Conservation (phyloP, 345 rosid genomes). For the Salix koriyanagi region DNA sequence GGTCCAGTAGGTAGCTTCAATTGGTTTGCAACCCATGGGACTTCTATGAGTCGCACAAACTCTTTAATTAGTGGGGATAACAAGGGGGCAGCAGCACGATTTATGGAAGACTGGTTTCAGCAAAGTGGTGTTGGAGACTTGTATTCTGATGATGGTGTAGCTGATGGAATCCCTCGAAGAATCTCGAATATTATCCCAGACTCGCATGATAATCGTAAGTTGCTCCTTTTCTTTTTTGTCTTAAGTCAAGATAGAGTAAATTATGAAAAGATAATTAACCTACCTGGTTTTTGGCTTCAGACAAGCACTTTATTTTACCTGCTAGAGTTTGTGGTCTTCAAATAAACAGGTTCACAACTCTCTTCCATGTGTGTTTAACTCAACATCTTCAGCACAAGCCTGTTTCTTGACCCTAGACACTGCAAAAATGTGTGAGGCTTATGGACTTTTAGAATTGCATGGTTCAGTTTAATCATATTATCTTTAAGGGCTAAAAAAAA, state of each 20-base stretch:
- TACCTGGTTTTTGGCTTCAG: neutral
- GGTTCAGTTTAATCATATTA: neutral
- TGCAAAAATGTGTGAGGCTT: neutral
- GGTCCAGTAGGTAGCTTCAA: slow-evolving; percentile 96
- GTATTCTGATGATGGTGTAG: slow-evolving; percentile 30
- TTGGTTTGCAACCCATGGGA: slow-evolving; percentile 99
- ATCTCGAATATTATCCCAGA: slow-evolving; percentile 59
- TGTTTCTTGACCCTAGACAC: neutral
- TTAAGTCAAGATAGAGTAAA: neutral
- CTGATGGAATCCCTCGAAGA: slow-evolving; percentile 59
- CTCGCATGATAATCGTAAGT: slow-evolving; percentile 47
- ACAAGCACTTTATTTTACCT: neutral
- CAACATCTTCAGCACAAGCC: neutral
- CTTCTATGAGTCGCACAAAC: slow-evolving; percentile 97
- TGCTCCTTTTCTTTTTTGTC: neutral
- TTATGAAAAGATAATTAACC: neutral
- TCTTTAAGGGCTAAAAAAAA: neutral
- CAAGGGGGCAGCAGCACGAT: slow-evolving; percentile 94
- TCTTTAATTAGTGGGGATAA: slow-evolving; percentile 96
- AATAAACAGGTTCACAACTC: slow-evolving; percentile 1
- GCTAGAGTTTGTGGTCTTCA: neutral
- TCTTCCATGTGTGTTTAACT: slow-evolving; percentile 4
- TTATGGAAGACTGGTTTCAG: slow-evolving; percentile 97
- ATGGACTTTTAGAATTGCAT: neutral
- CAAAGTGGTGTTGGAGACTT: slow-evolving; percentile 35